Conservation (phyloP, 768 basidiomycete species). For the Russula sp. region DNA sequence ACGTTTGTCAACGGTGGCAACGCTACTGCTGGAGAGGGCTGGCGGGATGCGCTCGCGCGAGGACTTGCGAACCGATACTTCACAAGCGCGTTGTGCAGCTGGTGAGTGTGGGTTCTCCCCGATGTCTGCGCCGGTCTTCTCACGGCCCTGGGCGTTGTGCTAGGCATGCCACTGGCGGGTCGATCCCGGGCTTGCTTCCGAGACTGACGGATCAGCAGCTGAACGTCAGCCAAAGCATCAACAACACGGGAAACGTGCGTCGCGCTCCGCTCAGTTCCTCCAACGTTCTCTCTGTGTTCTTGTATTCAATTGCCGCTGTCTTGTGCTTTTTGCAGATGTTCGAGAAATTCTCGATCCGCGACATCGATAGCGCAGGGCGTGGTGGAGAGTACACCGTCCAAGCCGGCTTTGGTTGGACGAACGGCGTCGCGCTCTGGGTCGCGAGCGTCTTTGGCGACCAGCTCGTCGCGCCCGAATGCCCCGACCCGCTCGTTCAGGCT, state of each 20-base stretch:
- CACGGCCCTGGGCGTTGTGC: neutral
- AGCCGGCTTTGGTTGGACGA: constrained; percentile 88
- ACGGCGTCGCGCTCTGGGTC: constrained; percentile 73
- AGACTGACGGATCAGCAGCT: constrained; percentile 64
- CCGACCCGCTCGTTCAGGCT: constrained; percentile 30
- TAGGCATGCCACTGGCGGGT: constrained; percentile 86
- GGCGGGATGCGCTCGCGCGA: constrained; percentile 55
- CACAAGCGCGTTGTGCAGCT: constrained; percentile 80
- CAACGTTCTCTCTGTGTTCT: neutral
- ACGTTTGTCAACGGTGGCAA: constrained; percentile 68
- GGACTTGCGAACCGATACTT: constrained; percentile 84
- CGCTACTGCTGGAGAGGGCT: constrained; percentile 52
- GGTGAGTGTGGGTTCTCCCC: constrained; percentile 45
- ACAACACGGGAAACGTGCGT: constrained; percentile 70
- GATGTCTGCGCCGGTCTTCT: neutral
- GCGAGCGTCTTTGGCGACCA: constrained; percentile 58
- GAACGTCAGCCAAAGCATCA: constrained; percentile 58
- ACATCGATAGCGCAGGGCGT: constrained; percentile 71
- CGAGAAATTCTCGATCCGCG: constrained; percentile 77
- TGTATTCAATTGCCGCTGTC: neutral
- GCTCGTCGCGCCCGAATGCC: constrained; percentile 60
- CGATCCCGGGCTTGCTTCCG: constrained; percentile 62
- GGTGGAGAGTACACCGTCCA: constrained; percentile 86
- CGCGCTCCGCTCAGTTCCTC: neutral
- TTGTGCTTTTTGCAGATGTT: constrained; percentile 57